Base-by-base conservation (phyloP, 495 filamentous ascomycete genomes). In the Annulohypoxylon moriforme region DNA sequence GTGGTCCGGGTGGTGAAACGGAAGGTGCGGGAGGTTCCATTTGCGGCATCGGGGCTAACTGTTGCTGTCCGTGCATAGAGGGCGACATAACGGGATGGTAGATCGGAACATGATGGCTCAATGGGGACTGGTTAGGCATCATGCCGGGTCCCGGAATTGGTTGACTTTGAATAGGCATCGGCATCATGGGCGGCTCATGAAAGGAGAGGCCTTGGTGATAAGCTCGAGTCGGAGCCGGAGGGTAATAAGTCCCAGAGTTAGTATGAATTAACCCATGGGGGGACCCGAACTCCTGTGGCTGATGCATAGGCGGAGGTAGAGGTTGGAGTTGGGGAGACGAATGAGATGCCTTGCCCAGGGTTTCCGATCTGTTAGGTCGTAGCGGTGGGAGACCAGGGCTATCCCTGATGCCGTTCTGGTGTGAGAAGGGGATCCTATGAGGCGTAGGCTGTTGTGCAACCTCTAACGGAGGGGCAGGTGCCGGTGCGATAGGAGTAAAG, bases 161-260 rank as follows among this genome's bases (percentile, higher is more conserved):
- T 5, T 55, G 70, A n/a, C 55, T 42, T 46, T 62, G 68, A 10
- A 60, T 46, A 13, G 70, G 68, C 29, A 56, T 57, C 20, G 53
- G 44, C 58, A 70, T 69, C 18, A 74, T 22, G 13, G 60, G 18
- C 10, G 67, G 76, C 18, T 83, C 81, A 25, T 77, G 77, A 5
- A 78, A 47, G 0, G 77, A 74, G 58, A 80, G 82, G 1, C 75
- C 69, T 55, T 80, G 81, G 36, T 85, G 83, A 56, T 79, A 84
- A 0, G 82, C 72, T 10, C 83, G 80, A 34, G 64, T 61, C 3
- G 81, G 78, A 0, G 74, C 74, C 0, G 80, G 76, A 0, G 79
- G 75, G 42, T 77, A 83, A 44, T 73, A 85, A 13, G 59, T 64
- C 40, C 81, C 82, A 18, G 77, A 82, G 61, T 82, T 83, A 1